Conservation (phyloP, 441 rosid species). For the Brassica hybrid region DNA sequence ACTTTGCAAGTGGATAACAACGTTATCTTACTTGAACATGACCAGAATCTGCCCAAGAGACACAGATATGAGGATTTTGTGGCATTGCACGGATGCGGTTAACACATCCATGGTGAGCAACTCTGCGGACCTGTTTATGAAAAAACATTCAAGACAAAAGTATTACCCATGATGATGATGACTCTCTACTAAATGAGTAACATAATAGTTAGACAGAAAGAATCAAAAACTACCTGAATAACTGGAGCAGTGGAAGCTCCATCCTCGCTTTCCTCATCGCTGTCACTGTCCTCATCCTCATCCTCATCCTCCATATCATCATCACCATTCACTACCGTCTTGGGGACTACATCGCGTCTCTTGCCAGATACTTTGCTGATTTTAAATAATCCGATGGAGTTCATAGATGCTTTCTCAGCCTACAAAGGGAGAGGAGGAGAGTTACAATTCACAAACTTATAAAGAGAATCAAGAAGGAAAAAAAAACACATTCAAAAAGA, state of each 20-base stretch:
- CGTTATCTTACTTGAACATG: slow-evolving; percentile 70
- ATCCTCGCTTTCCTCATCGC: no score
- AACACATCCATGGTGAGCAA: no score
- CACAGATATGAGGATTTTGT: slow-evolving; percentile 56
- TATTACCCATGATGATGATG: no score
- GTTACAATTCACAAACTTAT: neutral
- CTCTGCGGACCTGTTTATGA: no score
- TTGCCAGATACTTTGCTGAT: slow-evolving; percentile 80
- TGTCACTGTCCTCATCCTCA: no score
- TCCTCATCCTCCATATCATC: slow-evolving; percentile 58
- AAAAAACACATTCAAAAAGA: neutral
- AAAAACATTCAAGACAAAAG: no score
- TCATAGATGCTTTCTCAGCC: slow-evolving; percentile 80
- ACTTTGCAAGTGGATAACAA: no score
- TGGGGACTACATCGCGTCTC: slow-evolving; percentile 73
- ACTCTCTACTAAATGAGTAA: no score
- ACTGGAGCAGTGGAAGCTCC: no score
- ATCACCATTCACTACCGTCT: slow-evolving; percentile 33
- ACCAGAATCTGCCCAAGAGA: slow-evolving; percentile 94
- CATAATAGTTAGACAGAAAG: no score
- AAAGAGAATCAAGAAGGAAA: neutral
- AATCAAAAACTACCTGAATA: no score
- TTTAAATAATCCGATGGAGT: slow-evolving; percentile 85
- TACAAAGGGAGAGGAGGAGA: slow-evolving; percentile 31
- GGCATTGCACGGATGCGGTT: no score